phyloP scores from a whole-genome alignment of 2,329 filamentous ascomycete genomes.

The Plectosphaerella cucumerina region DNA sequence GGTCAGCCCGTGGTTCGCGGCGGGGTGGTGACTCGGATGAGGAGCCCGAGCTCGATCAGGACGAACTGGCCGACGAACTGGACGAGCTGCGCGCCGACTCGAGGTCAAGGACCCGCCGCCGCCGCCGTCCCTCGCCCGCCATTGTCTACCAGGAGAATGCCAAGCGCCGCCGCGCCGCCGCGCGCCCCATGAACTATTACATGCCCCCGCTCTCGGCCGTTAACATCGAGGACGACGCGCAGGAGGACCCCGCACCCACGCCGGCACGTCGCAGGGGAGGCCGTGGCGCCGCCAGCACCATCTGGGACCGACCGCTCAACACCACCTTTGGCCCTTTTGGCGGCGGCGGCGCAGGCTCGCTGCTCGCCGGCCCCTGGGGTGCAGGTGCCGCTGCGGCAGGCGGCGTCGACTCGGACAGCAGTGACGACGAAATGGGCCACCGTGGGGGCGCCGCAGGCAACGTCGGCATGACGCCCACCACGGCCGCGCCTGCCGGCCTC shows the following conservation, averaged over 20 bases:
- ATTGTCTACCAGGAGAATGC: conserved; percentile 56
- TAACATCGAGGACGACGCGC: conserved; percentile 68
- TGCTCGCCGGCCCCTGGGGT: conserved; percentile 72
- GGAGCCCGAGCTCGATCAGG: conserved; percentile 54
- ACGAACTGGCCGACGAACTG: conserved; percentile 63
- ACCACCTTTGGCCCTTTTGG: conserved; percentile 92
- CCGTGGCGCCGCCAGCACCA: conserved; percentile 51
- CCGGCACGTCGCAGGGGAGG: conserved; percentile 65
- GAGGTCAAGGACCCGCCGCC: conserved; percentile 37
- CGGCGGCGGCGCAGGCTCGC: conserved; percentile 68
- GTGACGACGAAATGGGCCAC: conserved; percentile 81
- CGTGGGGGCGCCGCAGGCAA: conserved; percentile 52
- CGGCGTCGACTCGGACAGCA: conserved; percentile 89
- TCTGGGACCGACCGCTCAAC: conserved; percentile 78
- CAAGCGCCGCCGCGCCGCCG: conserved; percentile 48
- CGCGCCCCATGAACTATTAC: conserved; percentile 77
- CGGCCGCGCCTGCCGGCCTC: conserved; percentile 40
- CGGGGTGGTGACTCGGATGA: conserved; percentile 50
- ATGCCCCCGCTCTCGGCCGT: conserved; percentile 64
- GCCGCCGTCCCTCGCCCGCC: conserved; percentile 48
- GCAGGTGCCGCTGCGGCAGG: conserved; percentile 69
- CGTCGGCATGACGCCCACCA: conserved; percentile 57
- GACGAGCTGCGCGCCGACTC: conserved; percentile 56
- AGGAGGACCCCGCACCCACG: conserved; percentile 62
- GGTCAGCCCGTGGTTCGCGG: conserved; percentile 43